A percentile compares a stretch with the other conserved stretches of the same genome.
Conservation (phyloP, 1,284 basidiomycete genomes). For the Cutaneotrichosporon dermatis region DNA sequence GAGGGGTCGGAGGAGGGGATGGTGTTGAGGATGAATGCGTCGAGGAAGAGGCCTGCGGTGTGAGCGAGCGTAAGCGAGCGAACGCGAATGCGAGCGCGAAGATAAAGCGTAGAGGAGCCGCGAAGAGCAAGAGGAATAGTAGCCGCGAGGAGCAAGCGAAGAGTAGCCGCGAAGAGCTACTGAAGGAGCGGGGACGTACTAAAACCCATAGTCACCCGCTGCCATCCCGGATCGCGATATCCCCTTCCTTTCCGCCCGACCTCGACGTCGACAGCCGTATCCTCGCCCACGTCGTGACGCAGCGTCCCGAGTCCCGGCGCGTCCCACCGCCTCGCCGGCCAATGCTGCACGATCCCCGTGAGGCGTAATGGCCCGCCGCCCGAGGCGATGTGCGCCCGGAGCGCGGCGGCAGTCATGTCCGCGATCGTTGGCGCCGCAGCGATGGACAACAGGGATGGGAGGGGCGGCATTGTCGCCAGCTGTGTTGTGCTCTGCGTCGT, state of each 20-base stretch:
- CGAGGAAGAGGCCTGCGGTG: constrained; percentile 38
- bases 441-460: too few species aligned
- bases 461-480: neutral
- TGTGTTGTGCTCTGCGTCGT: too few species aligned
- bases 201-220: constrained; percentile 38
- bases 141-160: too few species aligned
- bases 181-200: constrained; percentile 20
- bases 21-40: constrained; percentile 38
- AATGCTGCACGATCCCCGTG: constrained; percentile 21
- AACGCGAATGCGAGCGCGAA: too few species aligned
- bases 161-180: too few species aligned
- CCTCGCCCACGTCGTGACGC: constrained; percentile 22
- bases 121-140: too few species aligned
- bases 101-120: too few species aligned
- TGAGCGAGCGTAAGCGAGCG: neutral
- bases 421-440: neutral
- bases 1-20: constrained; percentile 31
- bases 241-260: constrained; percentile 35
- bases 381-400: constrained; percentile 25
- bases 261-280: constrained; percentile 39
- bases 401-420: constrained; percentile 11
- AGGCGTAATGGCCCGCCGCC: constrained; percentile 20
- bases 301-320: neutral
- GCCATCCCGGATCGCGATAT: constrained; percentile 38
- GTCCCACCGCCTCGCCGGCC: constrained; percentile 35